These are phyloP conservation scores for Zasmidium citrigriseum DNA, from an alignment of 2,329 filamentous ascomycete species.

Conservation along the genomic window DNA sequence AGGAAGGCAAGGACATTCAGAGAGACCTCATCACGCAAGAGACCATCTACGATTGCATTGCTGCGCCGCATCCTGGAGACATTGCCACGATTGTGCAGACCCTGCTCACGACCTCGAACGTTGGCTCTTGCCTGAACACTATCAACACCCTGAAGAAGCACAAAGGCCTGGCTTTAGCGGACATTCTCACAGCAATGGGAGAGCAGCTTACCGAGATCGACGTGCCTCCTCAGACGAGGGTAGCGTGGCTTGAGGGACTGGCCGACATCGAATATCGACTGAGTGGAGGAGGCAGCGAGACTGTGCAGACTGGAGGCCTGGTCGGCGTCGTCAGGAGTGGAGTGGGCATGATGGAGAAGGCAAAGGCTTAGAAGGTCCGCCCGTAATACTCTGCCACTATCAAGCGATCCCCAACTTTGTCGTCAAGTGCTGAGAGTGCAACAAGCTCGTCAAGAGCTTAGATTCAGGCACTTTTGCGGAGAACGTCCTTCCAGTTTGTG, in stretches of 20 bases:
- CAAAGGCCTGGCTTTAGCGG: slow-evolving; percentile 86
- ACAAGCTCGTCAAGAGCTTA: too few relatives aligned
- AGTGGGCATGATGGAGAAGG: slow-evolving; percentile 67
- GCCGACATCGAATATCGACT: slow-evolving; percentile 92
- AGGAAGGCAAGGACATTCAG: slow-evolving; percentile 60
- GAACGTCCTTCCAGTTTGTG: too few relatives aligned
- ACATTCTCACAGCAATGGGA: slow-evolving; percentile 83
- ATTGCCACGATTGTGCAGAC: slow-evolving; percentile 82
- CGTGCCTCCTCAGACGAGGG: slow-evolving; percentile 81
- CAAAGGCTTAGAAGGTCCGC: neutral
- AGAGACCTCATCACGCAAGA: slow-evolving; percentile 88
- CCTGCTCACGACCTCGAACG: slow-evolving; percentile 79
- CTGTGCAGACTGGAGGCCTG: slow-evolving; percentile 87
- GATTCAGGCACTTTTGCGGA: too few relatives aligned
- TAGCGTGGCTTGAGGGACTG: slow-evolving; percentile 87
- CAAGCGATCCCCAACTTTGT: too few relatives aligned
- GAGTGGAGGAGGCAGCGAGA: slow-evolving; percentile 82
- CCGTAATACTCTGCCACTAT: too few relatives aligned
- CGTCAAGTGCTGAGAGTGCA: too few relatives aligned
- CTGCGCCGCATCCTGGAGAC: slow-evolving; percentile 87
- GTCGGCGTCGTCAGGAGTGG: slow-evolving; percentile 87
- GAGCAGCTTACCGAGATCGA: slow-evolving; percentile 82
- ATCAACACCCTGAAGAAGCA: slow-evolving; percentile 84
- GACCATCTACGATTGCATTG: slow-evolving; percentile 95
- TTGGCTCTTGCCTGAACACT: slow-evolving; percentile 84